Evolutionary conservation across 2,329 filamentous ascomycete species (phyloP), one percentile per base, ranked within the genome.

Genomic region (Fusarium sp.): DNA sequence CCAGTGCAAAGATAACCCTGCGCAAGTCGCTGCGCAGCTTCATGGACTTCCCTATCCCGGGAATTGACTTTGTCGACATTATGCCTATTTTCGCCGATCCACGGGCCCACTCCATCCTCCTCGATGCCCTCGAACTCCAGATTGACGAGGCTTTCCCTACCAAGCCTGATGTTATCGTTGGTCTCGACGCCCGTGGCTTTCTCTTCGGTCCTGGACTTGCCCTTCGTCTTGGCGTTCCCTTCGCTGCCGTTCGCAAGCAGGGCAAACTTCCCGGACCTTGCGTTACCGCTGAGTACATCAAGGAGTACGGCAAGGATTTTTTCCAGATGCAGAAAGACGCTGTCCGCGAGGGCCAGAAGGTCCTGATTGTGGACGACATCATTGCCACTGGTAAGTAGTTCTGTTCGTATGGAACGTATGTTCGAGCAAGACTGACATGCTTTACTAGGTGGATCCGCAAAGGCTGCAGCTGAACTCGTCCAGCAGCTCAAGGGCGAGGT

Each of bases 1-100:
- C 87, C 87, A 74, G 86, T 88, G 85, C 85, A 85, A 88, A 89
- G 87, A 83, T 89, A 86, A 91, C 82, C 86, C 94, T 85, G 85
- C 82, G 89, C 77, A 81, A 83, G 72, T 88, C 91, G 63, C 88
- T 98, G 74, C 92, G 92, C 81, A 90, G 94, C 80, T 97, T 93
- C 83, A 89, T 90, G 76, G 93, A 98, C 85, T 98, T 97, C 83
- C 95, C 95, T 62, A 90, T 91, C 71, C 90, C 92, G 45, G 95
- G 96, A 80, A 95, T 99, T 78, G 86, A 97, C 76, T 99, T 99
- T 82, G 93, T 97, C 84, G 96, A 99, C 79, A 98, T 99, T 82
- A 91, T 99, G 81, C 96, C 96, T 65, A 91, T 98, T 78, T 98
- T 99, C 85, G 89, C 92, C 79, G 87, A 93, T 77, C 89, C 90